Conservation (phyloP, 345 rosid species). For the Syzygium jambos region DNA sequence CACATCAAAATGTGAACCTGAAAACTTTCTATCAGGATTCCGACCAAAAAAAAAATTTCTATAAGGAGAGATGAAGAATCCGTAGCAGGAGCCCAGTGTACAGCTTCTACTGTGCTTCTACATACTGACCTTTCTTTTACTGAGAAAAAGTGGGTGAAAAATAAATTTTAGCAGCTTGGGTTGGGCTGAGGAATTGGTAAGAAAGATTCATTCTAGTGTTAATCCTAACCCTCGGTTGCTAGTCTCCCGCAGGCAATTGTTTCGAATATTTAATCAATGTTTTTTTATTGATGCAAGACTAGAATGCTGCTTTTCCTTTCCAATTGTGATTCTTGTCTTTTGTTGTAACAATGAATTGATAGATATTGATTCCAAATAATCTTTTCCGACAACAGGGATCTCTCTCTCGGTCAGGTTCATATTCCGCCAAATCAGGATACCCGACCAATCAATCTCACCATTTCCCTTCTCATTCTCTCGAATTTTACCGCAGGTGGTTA, state of each 20-base stretch:
- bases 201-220: background rate
- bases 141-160: background rate
- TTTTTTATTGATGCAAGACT: background rate
- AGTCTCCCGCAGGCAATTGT: background rate
- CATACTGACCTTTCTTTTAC: background rate
- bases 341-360: background rate
- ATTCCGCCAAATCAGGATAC: background rate
- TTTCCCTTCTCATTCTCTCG: conserved; percentile 1
- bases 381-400: background rate
- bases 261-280: background rate
- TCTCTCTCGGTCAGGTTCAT: background rate
- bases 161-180: conserved; percentile 13
- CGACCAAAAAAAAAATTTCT: too few relatives aligned
- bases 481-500: too few relatives aligned
- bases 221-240: conserved; percentile 4
- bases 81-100: conserved; percentile 5
- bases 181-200: conserved; percentile 9
- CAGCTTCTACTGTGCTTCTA: conserved; percentile 10
- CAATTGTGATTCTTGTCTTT: background rate
- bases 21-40: background rate
- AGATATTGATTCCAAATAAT: background rate
- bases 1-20: background rate
- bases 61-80: background rate
- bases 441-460: background rate
- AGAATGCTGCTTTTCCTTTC: background rate